A percentile compares a stretch with the other conserved stretches of the same genome.
Conservation (phyloP, 352 stramenopile species). For the Sclerospora graminicola region DNA sequence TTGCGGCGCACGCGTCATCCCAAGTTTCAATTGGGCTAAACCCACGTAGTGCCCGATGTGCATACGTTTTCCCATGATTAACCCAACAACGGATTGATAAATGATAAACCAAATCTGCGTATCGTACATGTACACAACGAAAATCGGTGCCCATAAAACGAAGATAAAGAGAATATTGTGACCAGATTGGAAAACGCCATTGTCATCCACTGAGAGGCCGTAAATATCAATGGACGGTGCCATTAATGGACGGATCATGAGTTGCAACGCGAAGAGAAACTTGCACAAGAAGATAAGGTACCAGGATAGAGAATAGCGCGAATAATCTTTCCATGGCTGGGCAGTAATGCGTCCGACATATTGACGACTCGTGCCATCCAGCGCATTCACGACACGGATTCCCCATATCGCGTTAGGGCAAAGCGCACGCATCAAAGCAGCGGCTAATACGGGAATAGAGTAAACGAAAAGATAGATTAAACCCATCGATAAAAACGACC, state of each 20-base stretch:
- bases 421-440: constrained; percentile 40
- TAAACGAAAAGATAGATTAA: constrained; percentile 52
- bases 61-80: constrained; percentile 65
- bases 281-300: constrained; percentile 64
- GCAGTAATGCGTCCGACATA: constrained; percentile 70
- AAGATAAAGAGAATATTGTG: constrained; percentile 78
- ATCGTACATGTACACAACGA: constrained; percentile 84
- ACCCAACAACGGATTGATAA: constrained; percentile 63
- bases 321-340: constrained; percentile 51
- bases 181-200: constrained; percentile 50
- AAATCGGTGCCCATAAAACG: constrained; percentile 62
- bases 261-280: constrained; percentile 67
- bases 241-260: constrained; percentile 80
- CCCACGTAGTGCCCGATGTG: constrained; percentile 69
- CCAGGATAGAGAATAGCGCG: constrained; percentile 60
- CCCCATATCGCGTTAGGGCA: constrained; percentile 42
- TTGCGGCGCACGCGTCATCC: constrained; percentile 45
- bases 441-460: constrained; percentile 38
- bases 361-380: constrained; percentile 62
- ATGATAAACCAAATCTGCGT: constrained; percentile 83
- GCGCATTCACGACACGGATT: constrained; percentile 43
- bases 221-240: constrained; percentile 70
- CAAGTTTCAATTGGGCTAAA: constrained; percentile 50
- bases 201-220: constrained; percentile 36
- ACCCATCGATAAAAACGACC: constrained; percentile 52